Percentiles rank a stretch among this genome's conserved stretches.
These are phyloP conservation scores for Yarrowia osloensis DNA, from an alignment of 805 yeast species.

Conservation along the genomic window DNA sequence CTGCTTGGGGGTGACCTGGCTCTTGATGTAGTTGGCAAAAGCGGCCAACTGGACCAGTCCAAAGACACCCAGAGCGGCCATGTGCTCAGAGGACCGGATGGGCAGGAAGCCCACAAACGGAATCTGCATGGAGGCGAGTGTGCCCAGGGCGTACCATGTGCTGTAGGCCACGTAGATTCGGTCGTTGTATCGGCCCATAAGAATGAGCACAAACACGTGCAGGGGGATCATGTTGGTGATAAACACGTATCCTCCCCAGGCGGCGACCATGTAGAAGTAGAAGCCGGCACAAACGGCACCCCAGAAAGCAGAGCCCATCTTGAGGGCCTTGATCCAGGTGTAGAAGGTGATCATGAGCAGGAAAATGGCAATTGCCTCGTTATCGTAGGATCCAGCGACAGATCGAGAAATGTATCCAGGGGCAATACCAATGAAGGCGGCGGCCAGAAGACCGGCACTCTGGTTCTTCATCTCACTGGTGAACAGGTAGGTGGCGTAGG, in stretches of 20 bases:
- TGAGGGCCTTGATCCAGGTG: constrained; percentile 93
- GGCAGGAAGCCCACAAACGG: constrained; percentile 98
- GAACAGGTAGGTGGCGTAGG: constrained; percentile 82
- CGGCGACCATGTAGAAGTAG: constrained; percentile 98
- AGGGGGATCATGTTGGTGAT: constrained; percentile 96
- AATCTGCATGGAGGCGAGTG: constrained; percentile 98
- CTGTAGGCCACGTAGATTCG: constrained; percentile 86
- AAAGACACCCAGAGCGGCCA: constrained; percentile 97
- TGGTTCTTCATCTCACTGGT: constrained; percentile 88
- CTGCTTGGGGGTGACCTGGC: constrained; percentile 68
- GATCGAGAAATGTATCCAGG: constrained; percentile 98
- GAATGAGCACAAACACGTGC: constrained; percentile 83
- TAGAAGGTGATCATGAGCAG: constrained; percentile 92
- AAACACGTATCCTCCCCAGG: constrained; percentile 99
- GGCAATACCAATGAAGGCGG: constrained; percentile 93
- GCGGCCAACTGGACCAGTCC: constrained; percentile 92
- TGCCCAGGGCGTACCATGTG: constrained; percentile 96
- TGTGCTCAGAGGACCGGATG: constrained; percentile 94
- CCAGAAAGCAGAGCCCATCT: constrained; percentile 84
- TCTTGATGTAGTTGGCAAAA: constrained; percentile 76
- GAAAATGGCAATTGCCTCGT: constrained; percentile 98
- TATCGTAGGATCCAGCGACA: constrained; percentile 98
- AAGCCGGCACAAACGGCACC: constrained; percentile 81
- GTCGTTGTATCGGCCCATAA: constrained; percentile 92
- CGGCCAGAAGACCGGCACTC: constrained; percentile 88